Evolutionary conservation across 768 basidiomycete genomes (phyloP).

Genomic region (Pholiota microspora): DNA sequence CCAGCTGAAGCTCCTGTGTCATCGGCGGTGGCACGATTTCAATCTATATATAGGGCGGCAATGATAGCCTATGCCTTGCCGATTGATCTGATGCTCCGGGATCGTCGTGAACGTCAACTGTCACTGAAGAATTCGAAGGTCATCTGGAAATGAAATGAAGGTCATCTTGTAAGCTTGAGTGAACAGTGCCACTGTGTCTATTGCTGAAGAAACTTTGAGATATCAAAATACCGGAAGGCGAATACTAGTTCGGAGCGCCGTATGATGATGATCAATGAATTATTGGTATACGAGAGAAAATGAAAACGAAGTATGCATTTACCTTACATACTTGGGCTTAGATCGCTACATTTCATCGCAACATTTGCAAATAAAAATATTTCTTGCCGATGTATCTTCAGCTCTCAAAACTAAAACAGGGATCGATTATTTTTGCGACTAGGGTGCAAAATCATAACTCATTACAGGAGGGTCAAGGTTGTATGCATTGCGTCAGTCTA

Average conservation of each 20-base stretch:
- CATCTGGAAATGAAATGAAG: not conserved
- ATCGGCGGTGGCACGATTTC: not conserved
- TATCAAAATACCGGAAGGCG: too few species aligned
- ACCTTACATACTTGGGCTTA: too few species aligned
- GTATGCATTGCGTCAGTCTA: not conserved
- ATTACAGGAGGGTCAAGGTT: not conserved
- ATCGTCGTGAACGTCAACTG: not conserved
- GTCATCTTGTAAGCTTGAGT: not conserved
- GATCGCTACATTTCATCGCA: too few species aligned
- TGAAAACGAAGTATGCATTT: too few species aligned
- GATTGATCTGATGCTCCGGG: not conserved
- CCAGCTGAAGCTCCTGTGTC: not conserved
- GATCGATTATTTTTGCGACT: too few species aligned
- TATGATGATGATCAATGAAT: too few species aligned
- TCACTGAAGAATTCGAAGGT: not conserved
- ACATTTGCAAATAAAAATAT: too few species aligned
- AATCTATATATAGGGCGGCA: not conserved
- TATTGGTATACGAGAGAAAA: too few species aligned
- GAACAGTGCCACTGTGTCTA: too few species aligned
- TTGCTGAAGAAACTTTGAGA: not conserved
- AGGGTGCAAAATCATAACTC: not conserved
- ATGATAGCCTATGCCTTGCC: not conserved
- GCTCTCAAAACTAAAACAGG: too few species aligned
- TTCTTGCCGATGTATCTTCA: too few species aligned
- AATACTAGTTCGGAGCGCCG: too few species aligned